Evolutionary conservation across 2,329 filamentous ascomycete genomes (phyloP).

Genomic region (Sporothrix inflata): DNA sequence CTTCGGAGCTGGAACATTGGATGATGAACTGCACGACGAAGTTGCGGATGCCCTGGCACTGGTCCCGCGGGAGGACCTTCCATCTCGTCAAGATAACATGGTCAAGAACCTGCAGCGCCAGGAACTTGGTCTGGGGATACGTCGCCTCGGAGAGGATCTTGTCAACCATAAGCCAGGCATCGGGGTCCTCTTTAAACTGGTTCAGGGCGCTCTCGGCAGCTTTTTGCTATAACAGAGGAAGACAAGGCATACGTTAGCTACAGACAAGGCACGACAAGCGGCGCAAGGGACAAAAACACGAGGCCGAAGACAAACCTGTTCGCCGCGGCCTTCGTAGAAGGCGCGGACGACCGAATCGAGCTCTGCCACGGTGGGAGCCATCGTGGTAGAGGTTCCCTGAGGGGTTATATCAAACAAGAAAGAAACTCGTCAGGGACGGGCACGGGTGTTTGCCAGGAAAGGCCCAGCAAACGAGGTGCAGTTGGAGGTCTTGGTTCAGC

Average conservation of each 20-base stretch:
- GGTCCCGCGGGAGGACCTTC: conserved; percentile 95
- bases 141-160: conserved; percentile 92
- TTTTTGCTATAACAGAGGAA: conserved; percentile 72
- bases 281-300: conserved; percentile 1
- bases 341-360: conserved; percentile 94
- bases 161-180: conserved; percentile 96
- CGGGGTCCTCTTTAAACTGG: conserved; percentile 99
- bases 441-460: conserved; percentile 23
- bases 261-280: conserved; percentile 27
- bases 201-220: conserved; percentile 90
- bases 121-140: conserved; percentile 95
- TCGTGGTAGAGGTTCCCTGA: conserved; percentile 42
- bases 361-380: conserved; percentile 82
- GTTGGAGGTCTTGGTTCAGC: neutral
- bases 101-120: conserved; percentile 94
- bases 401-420: conserved; percentile 14
- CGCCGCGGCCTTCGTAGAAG: conserved; percentile 96
- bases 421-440: neutral
- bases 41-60: conserved; percentile 97
- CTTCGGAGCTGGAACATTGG: conserved; percentile 86
- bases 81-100: conserved; percentile 98
- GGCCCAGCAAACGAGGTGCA: conserved; percentile 26
- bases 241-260: conserved; percentile 45
- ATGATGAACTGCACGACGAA: conserved; percentile 99
- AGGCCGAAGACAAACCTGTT: conserved; percentile 66